Percentiles rank a stretch among this genome's conserved stretches.
These are phyloP conservation scores for Phaffomyces antillensis DNA, from an alignment of 805 yeast genomes.

Conservation along the genomic window DNA sequence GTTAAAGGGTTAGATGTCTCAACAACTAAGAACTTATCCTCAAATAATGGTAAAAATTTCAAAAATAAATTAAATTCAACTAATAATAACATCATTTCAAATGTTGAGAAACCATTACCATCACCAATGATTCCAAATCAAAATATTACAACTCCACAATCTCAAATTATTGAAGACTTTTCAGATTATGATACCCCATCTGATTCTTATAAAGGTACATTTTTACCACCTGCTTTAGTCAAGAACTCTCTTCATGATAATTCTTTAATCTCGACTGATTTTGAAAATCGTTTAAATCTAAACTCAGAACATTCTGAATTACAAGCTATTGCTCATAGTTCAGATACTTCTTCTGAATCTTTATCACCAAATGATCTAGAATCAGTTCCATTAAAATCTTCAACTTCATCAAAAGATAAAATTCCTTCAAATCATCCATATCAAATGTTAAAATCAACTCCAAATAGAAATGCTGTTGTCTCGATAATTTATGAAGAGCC, in stretches of 20 bases:
- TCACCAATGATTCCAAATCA: constrained; percentile 16
- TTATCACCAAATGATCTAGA: too few relatives aligned
- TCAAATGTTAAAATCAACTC: constrained; percentile 7
- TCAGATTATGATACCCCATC: constrained; percentile 2
- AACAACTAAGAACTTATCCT: not conserved
- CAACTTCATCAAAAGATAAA: not conserved
- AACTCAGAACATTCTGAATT: constrained; percentile 1
- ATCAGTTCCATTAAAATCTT: not conserved
- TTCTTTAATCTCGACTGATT: constrained; percentile 12
- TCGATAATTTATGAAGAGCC: not conserved
- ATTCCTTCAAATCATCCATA: constrained; percentile 14
- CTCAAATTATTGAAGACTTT: constrained; percentile 8
- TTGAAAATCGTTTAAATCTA: not conserved
- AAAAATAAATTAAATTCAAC: not conserved
- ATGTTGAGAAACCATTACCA: constrained; percentile 12
- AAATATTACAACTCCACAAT: constrained; percentile 17
- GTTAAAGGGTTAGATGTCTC: not conserved
- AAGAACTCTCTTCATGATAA: constrained; percentile 11
- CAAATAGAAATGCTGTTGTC: constrained; percentile 1
- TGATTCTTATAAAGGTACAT: not conserved
- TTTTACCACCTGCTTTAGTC: constrained; percentile 16
- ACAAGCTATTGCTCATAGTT: not conserved
- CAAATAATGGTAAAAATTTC: constrained; percentile 3
- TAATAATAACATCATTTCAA: not conserved
- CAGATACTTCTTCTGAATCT: not conserved